Conservation (phyloP, 176 grass and related monocot genomes). For the Tillandsia leiboldiana region DNA sequence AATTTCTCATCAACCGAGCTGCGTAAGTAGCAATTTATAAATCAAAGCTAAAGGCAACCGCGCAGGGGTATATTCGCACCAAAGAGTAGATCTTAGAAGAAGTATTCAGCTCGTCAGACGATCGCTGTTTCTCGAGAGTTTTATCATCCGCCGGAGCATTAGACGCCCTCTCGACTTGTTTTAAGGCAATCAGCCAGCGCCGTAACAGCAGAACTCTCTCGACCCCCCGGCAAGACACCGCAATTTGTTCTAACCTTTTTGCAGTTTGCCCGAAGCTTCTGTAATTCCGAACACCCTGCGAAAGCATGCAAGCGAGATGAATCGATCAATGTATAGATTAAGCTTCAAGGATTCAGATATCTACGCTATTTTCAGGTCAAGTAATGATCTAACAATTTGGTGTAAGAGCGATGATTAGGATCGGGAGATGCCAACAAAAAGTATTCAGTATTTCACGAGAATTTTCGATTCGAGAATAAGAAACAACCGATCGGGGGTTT, state of each 20-base stretch:
- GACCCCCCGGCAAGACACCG: constrained; percentile 51
- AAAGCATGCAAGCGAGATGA: constrained; percentile 12
- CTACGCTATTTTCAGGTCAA: no score
- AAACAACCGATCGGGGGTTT: no score
- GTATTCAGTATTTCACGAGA: no score
- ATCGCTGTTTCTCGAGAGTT: constrained; percentile 2
- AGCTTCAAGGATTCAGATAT: no score
- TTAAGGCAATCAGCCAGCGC: constrained; percentile 70
- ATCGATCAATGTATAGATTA: neutral
- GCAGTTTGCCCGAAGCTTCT: constrained; percentile 59
- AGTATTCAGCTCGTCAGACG: constrained; percentile 33
- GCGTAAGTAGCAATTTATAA: no score
- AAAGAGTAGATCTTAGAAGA: constrained; percentile 29
- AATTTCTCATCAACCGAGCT: no score
- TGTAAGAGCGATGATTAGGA: neutral
- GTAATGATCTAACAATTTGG: neutral
- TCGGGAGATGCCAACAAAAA: neutral
- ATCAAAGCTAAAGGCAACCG: neutral
- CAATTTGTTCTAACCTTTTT: constrained; percentile 72
- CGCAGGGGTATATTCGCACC: constrained; percentile 11
- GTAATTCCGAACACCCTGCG: constrained; percentile 51
- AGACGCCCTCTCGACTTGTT: constrained; percentile 38
- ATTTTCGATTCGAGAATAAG: no score
- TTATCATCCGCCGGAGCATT: constrained; percentile 24
- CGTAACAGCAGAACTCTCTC: constrained; percentile 60